These are phyloP conservation scores for Berkeleyomyces basicola DNA, from an alignment of 2,329 filamentous ascomycete genomes.

Conservation along the genomic window DNA sequence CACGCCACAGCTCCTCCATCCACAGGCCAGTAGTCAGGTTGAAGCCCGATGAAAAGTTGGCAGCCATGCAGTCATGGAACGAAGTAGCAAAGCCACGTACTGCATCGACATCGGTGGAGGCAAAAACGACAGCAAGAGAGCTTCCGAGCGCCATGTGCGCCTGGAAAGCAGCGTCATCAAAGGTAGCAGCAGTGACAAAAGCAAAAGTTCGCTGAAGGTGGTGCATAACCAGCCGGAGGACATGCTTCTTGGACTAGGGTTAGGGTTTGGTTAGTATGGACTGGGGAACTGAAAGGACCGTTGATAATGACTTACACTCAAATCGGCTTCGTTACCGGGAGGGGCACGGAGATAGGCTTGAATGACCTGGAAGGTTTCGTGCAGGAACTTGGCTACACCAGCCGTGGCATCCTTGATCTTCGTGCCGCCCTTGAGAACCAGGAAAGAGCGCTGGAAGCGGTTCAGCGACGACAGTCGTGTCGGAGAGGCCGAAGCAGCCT, in stretches of 20 bases:
- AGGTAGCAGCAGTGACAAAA: slow-evolving; percentile 28
- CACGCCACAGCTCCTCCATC: slow-evolving; percentile 66
- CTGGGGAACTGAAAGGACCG: neutral
- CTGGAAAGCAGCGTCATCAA: slow-evolving; percentile 48
- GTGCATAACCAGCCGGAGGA: slow-evolving; percentile 27
- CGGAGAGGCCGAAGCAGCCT: slow-evolving; percentile 27
- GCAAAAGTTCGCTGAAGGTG: slow-evolving; percentile 38
- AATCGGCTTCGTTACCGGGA: neutral
- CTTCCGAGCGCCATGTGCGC: slow-evolving; percentile 39
- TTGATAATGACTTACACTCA: slow-evolving; percentile 6
- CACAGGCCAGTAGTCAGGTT: slow-evolving; percentile 57
- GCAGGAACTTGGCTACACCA: slow-evolving; percentile 34
- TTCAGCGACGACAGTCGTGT: slow-evolving; percentile 38
- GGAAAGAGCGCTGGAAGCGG: slow-evolving; percentile 42
- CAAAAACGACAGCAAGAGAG: neutral
- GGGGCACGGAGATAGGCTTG: slow-evolving; percentile 26
- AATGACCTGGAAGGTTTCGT: slow-evolving; percentile 22
- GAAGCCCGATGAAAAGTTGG: slow-evolving; percentile 52
- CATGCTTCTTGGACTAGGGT: slow-evolving; percentile 13
- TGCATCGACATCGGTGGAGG: neutral
- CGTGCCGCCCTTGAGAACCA: slow-evolving; percentile 35
- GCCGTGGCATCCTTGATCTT: slow-evolving; percentile 46
- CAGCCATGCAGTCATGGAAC: slow-evolving; percentile 28
- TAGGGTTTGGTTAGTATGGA: neutral
- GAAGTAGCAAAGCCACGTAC: slow-evolving; percentile 22